Percentiles rank a stretch among this genome's conserved stretches.
phyloP scores from a whole-genome alignment of 495 filamentous ascomycete genomes.

The Annulohypoxylon nitens region DNA sequence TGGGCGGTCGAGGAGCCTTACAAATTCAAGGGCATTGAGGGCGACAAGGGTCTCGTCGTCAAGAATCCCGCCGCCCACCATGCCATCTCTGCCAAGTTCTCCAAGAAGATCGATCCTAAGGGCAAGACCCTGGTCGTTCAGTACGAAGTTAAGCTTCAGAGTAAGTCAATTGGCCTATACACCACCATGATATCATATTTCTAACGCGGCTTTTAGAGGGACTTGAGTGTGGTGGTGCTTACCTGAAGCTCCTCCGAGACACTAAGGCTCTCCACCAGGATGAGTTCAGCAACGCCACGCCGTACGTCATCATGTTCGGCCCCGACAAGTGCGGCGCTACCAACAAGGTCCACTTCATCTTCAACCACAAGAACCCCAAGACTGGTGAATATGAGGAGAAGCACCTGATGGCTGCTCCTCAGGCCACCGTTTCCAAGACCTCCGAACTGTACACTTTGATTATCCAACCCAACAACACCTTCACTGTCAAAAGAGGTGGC shows the following conservation, averaged over 20 bases:
- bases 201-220: conserved; percentile 71
- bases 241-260: conserved; percentile 98
- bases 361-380: conserved; percentile 99
- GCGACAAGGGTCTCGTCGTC: conserved; percentile 95
- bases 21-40: conserved; percentile 93
- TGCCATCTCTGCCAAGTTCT: conserved; percentile 99
- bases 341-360: conserved; percentile 99
- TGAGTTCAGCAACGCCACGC: conserved; percentile 97
- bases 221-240: conserved; percentile 98
- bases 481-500: conserved; percentile 89
- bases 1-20: conserved; percentile 97
- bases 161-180: conserved; percentile 65
- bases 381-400: conserved; percentile 99
- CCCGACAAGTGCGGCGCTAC: conserved; percentile 99
- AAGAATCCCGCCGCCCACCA: conserved; percentile 98
- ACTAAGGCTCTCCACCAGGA: conserved; percentile 96
- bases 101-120: conserved; percentile 96
- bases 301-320: conserved; percentile 99
- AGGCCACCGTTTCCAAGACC: conserved; percentile 88
- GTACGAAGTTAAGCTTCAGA: conserved; percentile 99
- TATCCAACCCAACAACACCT: conserved; percentile 95
- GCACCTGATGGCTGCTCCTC: conserved; percentile 87
- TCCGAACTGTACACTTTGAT: conserved; percentile 96
- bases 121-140: conserved; percentile 96
- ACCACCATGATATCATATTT: conserved; percentile 39